A percentile compares a stretch with the other conserved stretches of the same genome.
phyloP scores from a whole-genome alignment of 345 rosid species.

The Draba incana region DNA sequence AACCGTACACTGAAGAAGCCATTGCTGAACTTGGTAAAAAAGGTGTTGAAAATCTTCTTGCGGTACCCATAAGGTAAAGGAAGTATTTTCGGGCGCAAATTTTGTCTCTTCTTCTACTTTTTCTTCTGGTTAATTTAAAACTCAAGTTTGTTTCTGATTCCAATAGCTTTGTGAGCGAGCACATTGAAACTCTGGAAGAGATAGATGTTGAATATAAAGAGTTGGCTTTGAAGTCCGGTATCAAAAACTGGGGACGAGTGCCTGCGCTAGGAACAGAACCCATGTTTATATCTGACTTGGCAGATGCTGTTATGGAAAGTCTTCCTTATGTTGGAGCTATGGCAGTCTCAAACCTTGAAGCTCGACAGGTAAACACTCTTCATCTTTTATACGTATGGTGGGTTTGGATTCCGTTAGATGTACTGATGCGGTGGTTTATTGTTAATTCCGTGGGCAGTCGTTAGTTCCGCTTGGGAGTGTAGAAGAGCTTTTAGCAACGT shows the following conservation, averaged over 20 bases:
- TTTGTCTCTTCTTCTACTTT: background rate
- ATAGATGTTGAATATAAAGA: constrained; percentile 96
- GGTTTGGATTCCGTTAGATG: background rate
- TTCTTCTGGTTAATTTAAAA: constrained; percentile 27
- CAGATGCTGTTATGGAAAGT: constrained; percentile 96
- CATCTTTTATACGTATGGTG: background rate
- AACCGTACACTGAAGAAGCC: constrained; percentile 98
- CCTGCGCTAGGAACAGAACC: constrained; percentile 95
- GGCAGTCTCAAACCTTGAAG: constrained; percentile 98
- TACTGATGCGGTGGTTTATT: background rate
- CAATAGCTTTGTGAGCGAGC: constrained; percentile 94
- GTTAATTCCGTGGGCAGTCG: constrained; percentile 56
- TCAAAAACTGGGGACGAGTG: constrained; percentile 97
- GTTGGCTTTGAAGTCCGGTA: constrained; percentile 88
- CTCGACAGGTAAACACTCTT: constrained; percentile 75
- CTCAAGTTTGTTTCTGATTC: constrained; percentile 19
- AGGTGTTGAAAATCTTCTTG: constrained; percentile 85
- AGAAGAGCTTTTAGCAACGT: constrained; percentile 82
- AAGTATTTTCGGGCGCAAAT: background rate
- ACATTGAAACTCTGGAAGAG: constrained; percentile 97
- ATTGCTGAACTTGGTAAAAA: constrained; percentile 83
- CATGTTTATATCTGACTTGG: constrained; percentile 91
- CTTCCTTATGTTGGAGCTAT: constrained; percentile 99
- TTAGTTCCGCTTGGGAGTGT: constrained; percentile 95
- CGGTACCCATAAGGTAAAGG: constrained; percentile 86